Evolutionary conservation across 78 protist genomes (phyloP).

Genomic region (Dictyostelium intermedium): DNA sequence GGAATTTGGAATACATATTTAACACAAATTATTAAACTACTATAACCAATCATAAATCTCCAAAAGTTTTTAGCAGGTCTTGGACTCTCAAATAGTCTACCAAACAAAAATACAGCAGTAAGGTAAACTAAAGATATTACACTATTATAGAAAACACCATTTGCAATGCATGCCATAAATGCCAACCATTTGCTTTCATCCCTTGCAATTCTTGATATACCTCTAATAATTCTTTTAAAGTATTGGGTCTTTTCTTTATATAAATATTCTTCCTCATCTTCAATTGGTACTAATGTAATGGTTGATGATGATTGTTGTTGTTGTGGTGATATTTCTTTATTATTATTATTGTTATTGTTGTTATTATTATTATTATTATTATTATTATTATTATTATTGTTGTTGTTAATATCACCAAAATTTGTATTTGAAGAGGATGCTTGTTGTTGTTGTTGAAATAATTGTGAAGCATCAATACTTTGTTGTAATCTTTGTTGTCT

Average conservation of each 20-base stretch:
- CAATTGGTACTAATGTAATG: not conserved
- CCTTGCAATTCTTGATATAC: conserved; percentile 34
- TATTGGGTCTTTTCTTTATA: not conserved
- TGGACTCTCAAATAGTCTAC: conserved; percentile 58
- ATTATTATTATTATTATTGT: too few relatives aligned
- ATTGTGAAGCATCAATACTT: not conserved
- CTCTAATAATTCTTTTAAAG: conserved; percentile 34
- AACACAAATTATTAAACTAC: conserved; percentile 25
- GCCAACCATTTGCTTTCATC: conserved; percentile 72
- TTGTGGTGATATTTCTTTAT: not conserved
- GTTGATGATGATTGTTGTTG: not conserved
- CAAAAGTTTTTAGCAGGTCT: conserved; percentile 67
- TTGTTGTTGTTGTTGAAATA: not conserved
- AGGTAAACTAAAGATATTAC: conserved; percentile 23
- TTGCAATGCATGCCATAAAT: conserved; percentile 36
- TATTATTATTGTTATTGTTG: not conserved
- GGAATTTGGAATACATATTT: conserved; percentile 43
- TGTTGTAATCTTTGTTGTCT: conserved; percentile 18
- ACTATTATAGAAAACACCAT: conserved; percentile 40
- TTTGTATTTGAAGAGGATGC: not conserved
- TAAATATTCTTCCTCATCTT: not conserved
- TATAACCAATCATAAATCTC: conserved; percentile 59
- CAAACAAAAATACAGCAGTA: conserved; percentile 31
- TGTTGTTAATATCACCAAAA: not conserved
- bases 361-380: not conserved